A percentile compares a stretch with the other conserved stretches of the same genome.
Conservation (phyloP, 306 rosid genomes). For the Cicer bijugum region DNA sequence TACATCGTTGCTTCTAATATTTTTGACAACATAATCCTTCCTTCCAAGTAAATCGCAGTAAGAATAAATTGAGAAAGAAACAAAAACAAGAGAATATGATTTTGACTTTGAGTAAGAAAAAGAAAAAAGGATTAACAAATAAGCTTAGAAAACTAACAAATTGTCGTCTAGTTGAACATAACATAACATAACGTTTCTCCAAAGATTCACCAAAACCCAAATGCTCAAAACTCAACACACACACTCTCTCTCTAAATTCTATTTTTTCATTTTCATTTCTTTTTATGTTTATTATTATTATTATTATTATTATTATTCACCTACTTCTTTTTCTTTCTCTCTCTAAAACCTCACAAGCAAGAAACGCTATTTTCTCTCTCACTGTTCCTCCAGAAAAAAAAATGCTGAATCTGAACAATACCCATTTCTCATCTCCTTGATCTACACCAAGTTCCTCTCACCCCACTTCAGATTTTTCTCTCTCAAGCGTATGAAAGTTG, state of each 20-base stretch:
- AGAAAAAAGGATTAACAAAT: slow-evolving; percentile 26
- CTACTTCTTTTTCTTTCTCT: slow-evolving; percentile 52
- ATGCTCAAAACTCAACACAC: slow-evolving; percentile 33
- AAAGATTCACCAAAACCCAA: slow-evolving; percentile 63
- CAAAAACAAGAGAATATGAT: background rate
- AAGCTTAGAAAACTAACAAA: slow-evolving; percentile 38
- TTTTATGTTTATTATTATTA: background rate
- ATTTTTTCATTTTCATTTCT: background rate
- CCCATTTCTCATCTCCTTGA: slow-evolving; percentile 55
- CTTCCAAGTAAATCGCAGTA: slow-evolving; percentile 23
- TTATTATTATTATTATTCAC: slow-evolving; percentile 21
- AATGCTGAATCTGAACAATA: slow-evolving; percentile 54
- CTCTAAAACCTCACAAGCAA: slow-evolving; percentile 44
- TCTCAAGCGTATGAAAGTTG: slow-evolving; percentile 5
- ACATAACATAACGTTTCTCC: slow-evolving; percentile 47
- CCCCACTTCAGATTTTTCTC: slow-evolving; percentile 34
- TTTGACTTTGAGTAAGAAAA: slow-evolving; percentile 26
- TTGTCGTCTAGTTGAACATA: slow-evolving; percentile 39
- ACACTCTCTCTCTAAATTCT: slow-evolving; percentile 23
- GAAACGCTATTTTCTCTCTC: slow-evolving; percentile 43
- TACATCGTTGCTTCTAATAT: background rate
- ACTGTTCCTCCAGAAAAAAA: slow-evolving; percentile 38
- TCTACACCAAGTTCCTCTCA: slow-evolving; percentile 29
- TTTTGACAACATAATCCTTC: background rate
- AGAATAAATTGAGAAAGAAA: background rate